A percentile compares a stretch with the other conserved stretches of the same genome.
phyloP scores from a whole-genome alignment of 306 rosid species.

The Mimosa bimucronata region DNA sequence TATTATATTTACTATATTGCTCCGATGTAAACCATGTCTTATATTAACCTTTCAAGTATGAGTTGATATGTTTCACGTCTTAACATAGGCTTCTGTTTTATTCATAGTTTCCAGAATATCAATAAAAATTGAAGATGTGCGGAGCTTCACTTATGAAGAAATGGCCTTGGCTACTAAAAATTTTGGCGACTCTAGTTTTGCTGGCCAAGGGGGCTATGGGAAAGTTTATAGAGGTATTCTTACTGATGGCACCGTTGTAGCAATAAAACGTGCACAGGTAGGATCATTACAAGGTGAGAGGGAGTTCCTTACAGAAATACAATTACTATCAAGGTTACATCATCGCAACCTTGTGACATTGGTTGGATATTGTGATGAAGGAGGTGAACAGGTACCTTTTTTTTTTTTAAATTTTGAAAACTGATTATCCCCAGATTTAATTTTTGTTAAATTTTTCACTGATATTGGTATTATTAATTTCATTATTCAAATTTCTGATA shows the following conservation, averaged over 20 bases:
- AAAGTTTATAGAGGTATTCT: conserved; percentile 78
- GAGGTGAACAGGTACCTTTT: conserved; percentile 74
- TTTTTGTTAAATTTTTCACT: neutral
- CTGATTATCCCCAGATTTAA: neutral
- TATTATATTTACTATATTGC: conserved; percentile 14
- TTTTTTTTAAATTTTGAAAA: conserved; percentile 19
- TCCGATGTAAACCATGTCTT: conserved; percentile 13
- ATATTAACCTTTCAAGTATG: neutral
- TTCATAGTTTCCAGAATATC: conserved; percentile 60
- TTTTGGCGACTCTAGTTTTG: conserved; percentile 62
- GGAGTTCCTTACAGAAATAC: conserved; percentile 90
- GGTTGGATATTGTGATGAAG: conserved; percentile 82
- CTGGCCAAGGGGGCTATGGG: conserved; percentile 89
- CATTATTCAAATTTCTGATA: conserved; percentile 10
- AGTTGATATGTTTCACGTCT: neutral
- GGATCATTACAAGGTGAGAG: conserved; percentile 82
- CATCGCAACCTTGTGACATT: conserved; percentile 86
- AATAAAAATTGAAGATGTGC: conserved; percentile 71
- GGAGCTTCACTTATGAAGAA: conserved; percentile 62
- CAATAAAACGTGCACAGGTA: conserved; percentile 88
- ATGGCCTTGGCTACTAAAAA: conserved; percentile 68
- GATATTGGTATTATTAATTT: conserved; percentile 11
- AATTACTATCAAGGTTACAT: conserved; percentile 75
- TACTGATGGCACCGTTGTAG: conserved; percentile 62
- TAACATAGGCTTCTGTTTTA: conserved; percentile 38